Evolutionary conservation across 805 yeast genomes (phyloP), one percentile per base, ranked within the genome.

Genomic region (Suhomyces faveliae): DNA sequence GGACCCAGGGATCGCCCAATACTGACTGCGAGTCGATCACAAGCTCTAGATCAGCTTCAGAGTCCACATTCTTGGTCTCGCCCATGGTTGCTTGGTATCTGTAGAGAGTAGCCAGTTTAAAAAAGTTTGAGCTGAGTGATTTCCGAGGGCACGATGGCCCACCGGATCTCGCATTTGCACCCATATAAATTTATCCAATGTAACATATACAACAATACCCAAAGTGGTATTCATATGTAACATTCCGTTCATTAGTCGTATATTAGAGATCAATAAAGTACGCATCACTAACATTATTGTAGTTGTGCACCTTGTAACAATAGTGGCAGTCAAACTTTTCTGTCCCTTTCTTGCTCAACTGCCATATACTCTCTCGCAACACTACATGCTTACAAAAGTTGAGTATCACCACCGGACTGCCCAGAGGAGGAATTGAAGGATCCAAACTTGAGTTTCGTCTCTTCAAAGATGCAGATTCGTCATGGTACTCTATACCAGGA

Each of bases 1-100:
- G 81, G 15, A 78, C 76, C 94, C 94, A 86, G 33, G 70, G 69
- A 1, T 68, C 62, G 0, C 91, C 91, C 29, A 86, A 60, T 0
- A 63, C 61, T 0, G 88, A 80, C 11, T 56, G 40, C n/a, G 25
- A 8, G n/a, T 17, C 3, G 8, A 33, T 33, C 19, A 17, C 37
- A 5, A 33, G 37, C 37, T 33, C 37, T 13, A 33, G 37, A 11
- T 33, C 37, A 4, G 21, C 21, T 15, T 33, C 21, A 7, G 21
- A 17, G 21, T 15, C 37, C 37, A 10, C 37, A 33, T 33, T 15
- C 37, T 33, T 33, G 37, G 21, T 15, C 8, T 33, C 21, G 8
- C 37, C 37, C 37, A 33, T 33, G 37, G 37, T 17, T 17, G 10
- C 21, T 17, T 15, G 30, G 30, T 27, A 4, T 15, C 8, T 15